phyloP scores from a whole-genome alignment of 495 filamentous ascomycete genomes.

The Aeminium ludgeri region DNA sequence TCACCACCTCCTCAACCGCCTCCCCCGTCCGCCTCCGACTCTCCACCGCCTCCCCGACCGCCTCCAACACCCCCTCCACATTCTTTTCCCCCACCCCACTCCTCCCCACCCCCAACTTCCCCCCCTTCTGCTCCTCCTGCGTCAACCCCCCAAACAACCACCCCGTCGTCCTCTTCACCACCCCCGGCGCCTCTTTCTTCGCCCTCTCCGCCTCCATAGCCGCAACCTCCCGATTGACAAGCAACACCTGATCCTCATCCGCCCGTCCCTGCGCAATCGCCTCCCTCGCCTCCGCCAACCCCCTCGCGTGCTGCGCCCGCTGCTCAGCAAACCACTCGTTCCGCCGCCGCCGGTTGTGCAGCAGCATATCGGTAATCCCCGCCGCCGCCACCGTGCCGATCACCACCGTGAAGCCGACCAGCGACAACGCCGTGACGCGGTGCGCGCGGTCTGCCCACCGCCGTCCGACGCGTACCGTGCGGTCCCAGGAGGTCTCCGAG shows the following conservation, averaged over 20 bases:
- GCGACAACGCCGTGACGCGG: constrained; percentile 49
- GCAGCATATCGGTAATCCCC: constrained; percentile 68
- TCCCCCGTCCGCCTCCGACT: constrained; percentile 12
- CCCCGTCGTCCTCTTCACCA: constrained; percentile 15
- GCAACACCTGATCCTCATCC: constrained; percentile 19
- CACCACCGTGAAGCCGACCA: constrained; percentile 64
- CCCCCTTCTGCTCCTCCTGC: constrained; percentile 14
- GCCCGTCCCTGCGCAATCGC: constrained; percentile 16
- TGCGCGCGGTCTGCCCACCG: constrained; percentile 71
- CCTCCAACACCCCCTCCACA: constrained; percentile 11
- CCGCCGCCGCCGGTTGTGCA: constrained; percentile 59
- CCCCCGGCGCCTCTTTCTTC: constrained; percentile 16
- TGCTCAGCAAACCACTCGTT: constrained; percentile 21
- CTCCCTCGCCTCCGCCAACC: constrained; percentile 16
- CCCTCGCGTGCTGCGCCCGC: constrained; percentile 17
- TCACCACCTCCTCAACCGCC: constrained; percentile 6
- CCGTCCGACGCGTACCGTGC: constrained; percentile 47
- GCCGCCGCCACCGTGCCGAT: constrained; percentile 58
- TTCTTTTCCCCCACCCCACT: constrained; percentile 9
- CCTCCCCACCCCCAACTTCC: constrained; percentile 7
- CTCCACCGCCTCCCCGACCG: constrained; percentile 13
- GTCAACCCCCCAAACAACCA: constrained; percentile 17
- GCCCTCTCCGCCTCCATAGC: constrained; percentile 16
- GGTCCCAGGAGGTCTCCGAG: constrained; percentile 47
- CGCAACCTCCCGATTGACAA: constrained; percentile 22